Percentiles rank a stretch among this genome's conserved stretches.
Conservation (phyloP, 2,329 filamentous ascomycete species). For the Colletotrichum horii region DNA sequence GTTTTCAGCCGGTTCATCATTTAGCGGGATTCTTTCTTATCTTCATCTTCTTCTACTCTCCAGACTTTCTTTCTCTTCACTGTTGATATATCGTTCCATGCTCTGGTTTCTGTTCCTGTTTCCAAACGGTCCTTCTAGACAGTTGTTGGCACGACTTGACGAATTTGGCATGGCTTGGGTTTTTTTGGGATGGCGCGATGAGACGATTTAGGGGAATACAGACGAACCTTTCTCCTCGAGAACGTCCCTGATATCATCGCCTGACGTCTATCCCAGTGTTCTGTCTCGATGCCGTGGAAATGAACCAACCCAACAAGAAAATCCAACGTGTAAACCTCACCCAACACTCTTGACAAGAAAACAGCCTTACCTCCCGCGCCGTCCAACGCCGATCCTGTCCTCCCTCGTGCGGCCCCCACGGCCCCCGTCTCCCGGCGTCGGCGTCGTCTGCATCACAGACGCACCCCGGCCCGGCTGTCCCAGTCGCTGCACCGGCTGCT, state of each 20-base stretch:
- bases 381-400: slow-evolving; percentile 42
- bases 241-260: neutral
- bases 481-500: slow-evolving; percentile 19
- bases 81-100: neutral
- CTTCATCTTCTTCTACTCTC: neutral
- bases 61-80: neutral
- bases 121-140: neutral
- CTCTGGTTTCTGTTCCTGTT: neutral
- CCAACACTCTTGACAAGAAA: neutral
- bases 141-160: neutral
- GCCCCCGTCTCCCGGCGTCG: slow-evolving; percentile 26
- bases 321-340: neutral
- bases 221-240: neutral
- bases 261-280: neutral
- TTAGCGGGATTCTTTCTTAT: neutral
- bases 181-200: neutral
- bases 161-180: neutral
- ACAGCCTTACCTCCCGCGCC: slow-evolving; percentile 22
- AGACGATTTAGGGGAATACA: neutral
- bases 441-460: slow-evolving; percentile 27
- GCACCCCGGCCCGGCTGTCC: slow-evolving; percentile 21
- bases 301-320: neutral
- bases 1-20: neutral
- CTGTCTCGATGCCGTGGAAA: neutral
- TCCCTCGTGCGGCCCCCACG: slow-evolving; percentile 33